Percentiles rank a stretch among this genome's conserved stretches.
These are phyloP conservation scores for Mycena amicta DNA, from an alignment of 768 basidiomycete genomes.

Conservation along the genomic window DNA sequence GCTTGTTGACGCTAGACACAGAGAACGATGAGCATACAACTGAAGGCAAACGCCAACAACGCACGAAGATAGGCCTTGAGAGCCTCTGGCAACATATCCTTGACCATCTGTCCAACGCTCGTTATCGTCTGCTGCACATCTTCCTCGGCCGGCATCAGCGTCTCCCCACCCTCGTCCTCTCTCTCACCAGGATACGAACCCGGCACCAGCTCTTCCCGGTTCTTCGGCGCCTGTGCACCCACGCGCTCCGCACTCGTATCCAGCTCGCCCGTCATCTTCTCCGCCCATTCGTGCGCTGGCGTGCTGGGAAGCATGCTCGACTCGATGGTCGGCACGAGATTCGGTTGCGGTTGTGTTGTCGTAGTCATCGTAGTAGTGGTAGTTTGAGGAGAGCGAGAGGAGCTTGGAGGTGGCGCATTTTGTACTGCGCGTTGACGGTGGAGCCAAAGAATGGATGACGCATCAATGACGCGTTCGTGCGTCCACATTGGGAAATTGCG, in stretches of 20 bases:
- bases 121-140: slow-evolving; percentile 12
- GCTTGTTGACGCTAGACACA: not conserved
- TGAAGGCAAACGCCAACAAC: not conserved
- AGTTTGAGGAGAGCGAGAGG: not conserved
- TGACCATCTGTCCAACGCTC: slow-evolving; percentile 12
- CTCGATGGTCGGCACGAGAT: slow-evolving; percentile 16
- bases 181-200: not conserved
- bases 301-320: slow-evolving; percentile 10
- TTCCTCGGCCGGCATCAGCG: slow-evolving; percentile 6
- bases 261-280: not conserved
- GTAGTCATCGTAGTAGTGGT: not conserved
- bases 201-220: not conserved
- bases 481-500: no score
- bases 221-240: not conserved
- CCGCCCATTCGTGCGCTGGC: slow-evolving; percentile 14
- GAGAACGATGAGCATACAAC: not conserved
- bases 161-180: not conserved
- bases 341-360: not conserved
- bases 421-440: not conserved
- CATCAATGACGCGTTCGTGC: not conserved
- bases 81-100: slow-evolving; percentile 3
- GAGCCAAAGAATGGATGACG: not conserved
- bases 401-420: not conserved
- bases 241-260: not conserved
- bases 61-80: slow-evolving; percentile 9